phyloP scores from a whole-genome alignment of 1,284 basidiomycete species.

The Leccinum pachyderme region DNA sequence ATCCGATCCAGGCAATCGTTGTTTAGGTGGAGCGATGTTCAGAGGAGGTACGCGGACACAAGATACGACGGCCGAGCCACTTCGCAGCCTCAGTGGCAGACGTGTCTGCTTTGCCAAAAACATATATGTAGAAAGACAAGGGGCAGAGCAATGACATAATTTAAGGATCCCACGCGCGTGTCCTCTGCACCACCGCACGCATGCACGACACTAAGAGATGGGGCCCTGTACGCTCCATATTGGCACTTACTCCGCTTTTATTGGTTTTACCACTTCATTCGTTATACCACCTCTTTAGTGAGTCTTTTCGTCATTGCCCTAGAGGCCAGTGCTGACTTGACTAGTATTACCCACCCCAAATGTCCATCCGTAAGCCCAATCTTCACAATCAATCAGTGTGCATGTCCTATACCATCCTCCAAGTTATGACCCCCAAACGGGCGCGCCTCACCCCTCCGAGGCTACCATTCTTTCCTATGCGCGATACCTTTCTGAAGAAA shows the following conservation, averaged over 20 bases:
- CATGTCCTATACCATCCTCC: neutral
- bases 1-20: neutral
- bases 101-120: slow-evolving; percentile 8
- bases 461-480: slow-evolving; percentile 60
- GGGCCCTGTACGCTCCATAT: slow-evolving; percentile 46
- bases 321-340: neutral
- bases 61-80: slow-evolving; percentile 16
- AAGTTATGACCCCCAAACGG: slow-evolving; percentile 54
- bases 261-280: slow-evolving; percentile 42
- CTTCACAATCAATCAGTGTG: neutral
- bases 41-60: neutral
- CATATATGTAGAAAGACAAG: too few relatives aligned
- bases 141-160: too few relatives aligned
- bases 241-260: slow-evolving; percentile 46
- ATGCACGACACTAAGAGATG: slow-evolving; percentile 23
- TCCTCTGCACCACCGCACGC: neutral
- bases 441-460: slow-evolving; percentile 70
- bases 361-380: slow-evolving; percentile 35
- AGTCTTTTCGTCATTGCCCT: slow-evolving; percentile 20
- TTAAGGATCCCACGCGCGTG: too few relatives aligned
- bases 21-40: neutral
- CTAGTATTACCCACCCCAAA: slow-evolving; percentile 43
- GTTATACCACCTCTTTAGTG: slow-evolving; percentile 46
- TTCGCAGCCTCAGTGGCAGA: slow-evolving; percentile 18
- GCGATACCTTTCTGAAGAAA: slow-evolving; percentile 72